Evolutionary conservation across 345 rosid species (phyloP), one percentile per base, ranked within the genome.

Genomic region (Camelina neglecta): DNA sequence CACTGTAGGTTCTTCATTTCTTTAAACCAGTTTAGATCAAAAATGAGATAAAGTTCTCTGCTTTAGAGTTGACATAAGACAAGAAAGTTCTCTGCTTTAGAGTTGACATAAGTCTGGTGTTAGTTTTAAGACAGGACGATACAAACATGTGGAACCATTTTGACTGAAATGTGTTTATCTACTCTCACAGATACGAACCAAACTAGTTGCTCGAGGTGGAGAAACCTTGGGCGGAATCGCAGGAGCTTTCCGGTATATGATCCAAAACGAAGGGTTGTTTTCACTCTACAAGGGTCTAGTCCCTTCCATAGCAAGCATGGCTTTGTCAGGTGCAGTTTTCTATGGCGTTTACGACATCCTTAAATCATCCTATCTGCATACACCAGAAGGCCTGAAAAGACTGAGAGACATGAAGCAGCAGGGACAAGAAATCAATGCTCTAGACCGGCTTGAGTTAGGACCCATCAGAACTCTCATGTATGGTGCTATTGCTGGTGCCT

Each of bases 151-250:
- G 41, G 41, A 68, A 42, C 11, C 51, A 20, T 47, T 36, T 9
- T 64, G 72, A 63, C 35, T 62, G 71, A 47, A 70, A 47, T 71
- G 61, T 77, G 39, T 38, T 56, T 1, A 9, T 56, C 4, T 31
- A 11, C 42, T 64, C 45, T 81, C 33, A n/a, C 78, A 92, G 97
- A 77, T 89, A 75, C 82, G 98, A 75, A 92, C 96, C 2, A 88
- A 83, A 73, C 85, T 94, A 85, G 84, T 94, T 29, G 98, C 98
- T 53, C 93, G 92, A 1, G 97, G 98, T 60, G 98, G 98, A 62
- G 98, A 91, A 85, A 89, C 88, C 3, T 84, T 87, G 71, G 96
- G 97, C 35, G 96, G 98, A 74, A 81, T 92, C 21, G 79, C 74
- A 45, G 96, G 97, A 65, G 86, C 90, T 58, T 93, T 91, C 75